Evolutionary conservation across 495 filamentous ascomycete species (phyloP).

Genomic region (Barbatosphaeria neglecta): DNA sequence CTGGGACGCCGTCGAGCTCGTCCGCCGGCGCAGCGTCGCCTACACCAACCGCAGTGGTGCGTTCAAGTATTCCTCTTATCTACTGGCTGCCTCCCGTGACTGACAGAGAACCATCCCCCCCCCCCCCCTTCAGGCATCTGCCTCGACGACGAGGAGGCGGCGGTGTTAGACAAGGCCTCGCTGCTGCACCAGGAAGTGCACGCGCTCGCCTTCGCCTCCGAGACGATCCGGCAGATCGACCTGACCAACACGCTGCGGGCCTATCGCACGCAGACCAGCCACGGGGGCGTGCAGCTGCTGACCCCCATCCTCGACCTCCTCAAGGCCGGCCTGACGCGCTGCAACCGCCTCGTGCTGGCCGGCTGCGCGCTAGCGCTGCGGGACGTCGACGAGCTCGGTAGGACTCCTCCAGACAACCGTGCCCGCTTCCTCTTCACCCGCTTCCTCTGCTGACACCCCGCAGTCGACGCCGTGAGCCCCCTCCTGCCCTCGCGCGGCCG

Average conservation of each 20-base stretch:
- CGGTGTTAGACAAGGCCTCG: conserved; percentile 23
- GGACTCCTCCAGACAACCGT: too few relatives aligned
- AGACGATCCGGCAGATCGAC: conserved; percentile 32
- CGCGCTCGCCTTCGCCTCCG: conserved; percentile 32
- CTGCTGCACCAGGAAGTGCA: conserved; percentile 36
- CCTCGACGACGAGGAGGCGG: conserved; percentile 19
- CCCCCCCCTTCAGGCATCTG: conserved; percentile 12
- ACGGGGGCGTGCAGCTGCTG: conserved; percentile 14
- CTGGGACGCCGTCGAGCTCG: conserved; percentile 15
- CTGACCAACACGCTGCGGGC: conserved; percentile 20
- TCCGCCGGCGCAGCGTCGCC: conserved; percentile 13
- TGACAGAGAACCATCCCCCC: too few relatives aligned
- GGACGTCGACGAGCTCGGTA: conserved; percentile 19
- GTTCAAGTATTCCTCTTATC: neutral
- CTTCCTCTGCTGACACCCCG: neutral
- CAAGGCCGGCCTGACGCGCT: conserved; percentile 15
- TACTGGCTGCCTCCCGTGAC: too few relatives aligned
- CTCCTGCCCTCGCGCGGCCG: conserved; percentile 1
- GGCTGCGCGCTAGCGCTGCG: conserved; percentile 10
- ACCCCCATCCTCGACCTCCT: conserved; percentile 19
- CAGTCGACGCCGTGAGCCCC: conserved; percentile 15
- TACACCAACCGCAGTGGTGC: conserved; percentile 20
- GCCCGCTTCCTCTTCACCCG: neutral
- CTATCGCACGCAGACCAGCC: neutral
- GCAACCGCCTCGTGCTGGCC: conserved; percentile 15